Evolutionary conservation across 768 basidiomycete species (phyloP).

Genomic region (Naematelia aurantialba): DNA sequence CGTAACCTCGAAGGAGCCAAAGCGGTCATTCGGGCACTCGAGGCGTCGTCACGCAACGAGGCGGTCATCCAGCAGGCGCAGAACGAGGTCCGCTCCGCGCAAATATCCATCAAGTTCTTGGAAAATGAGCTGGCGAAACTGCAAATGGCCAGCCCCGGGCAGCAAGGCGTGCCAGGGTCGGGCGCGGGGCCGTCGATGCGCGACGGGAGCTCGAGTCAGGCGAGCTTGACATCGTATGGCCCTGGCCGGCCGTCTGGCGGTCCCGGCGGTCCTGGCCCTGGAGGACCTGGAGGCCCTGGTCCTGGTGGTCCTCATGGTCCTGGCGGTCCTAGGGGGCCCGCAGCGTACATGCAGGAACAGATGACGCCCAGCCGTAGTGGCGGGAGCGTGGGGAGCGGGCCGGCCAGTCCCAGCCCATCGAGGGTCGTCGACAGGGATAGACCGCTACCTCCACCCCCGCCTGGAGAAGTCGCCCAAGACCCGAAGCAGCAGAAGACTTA

Average conservation of each 20-base stretch:
- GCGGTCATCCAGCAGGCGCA: slow-evolving; percentile 51
- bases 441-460: slow-evolving; percentile 42
- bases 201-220: not conserved
- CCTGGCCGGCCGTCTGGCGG: too few relatives aligned
- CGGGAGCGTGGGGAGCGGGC: slow-evolving; percentile 6
- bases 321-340: not conserved
- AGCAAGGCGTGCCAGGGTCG: slow-evolving; percentile 16
- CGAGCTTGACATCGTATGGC: not conserved
- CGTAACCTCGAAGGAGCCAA: slow-evolving; percentile 48
- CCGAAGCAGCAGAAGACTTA: slow-evolving; percentile 41
- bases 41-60: slow-evolving; percentile 48
- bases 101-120: slow-evolving; percentile 47
- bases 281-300: too few relatives aligned
- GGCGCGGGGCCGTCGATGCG: slow-evolving; percentile 3
- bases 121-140: slow-evolving; percentile 49
- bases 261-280: too few relatives aligned
- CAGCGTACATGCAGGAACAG: slow-evolving; percentile 6
- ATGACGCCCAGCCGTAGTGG: slow-evolving; percentile 15
- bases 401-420: slow-evolving; percentile 27
- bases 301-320: too few relatives aligned
- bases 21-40: slow-evolving; percentile 46
- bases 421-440: slow-evolving; percentile 31
- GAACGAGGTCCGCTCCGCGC: slow-evolving; percentile 48
- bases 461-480: slow-evolving; percentile 16
- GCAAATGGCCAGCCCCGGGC: slow-evolving; percentile 27